Conservation (phyloP, 176 grass and related monocot species). For the Pharus latifolius region DNA sequence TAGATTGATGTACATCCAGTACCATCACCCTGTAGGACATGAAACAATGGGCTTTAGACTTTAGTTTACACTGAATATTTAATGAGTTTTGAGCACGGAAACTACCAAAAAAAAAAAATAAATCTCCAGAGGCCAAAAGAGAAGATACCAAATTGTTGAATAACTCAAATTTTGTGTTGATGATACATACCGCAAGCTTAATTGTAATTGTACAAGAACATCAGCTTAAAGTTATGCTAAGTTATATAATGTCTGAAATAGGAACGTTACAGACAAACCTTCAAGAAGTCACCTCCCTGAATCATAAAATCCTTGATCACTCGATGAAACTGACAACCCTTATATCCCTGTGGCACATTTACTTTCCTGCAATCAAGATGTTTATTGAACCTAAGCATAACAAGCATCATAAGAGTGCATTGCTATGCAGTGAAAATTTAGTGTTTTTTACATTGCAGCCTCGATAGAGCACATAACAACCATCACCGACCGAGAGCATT, state of each 20-base stretch:
- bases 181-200: not conserved
- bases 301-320: conserved; percentile 99
- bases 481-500: not conserved
- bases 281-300: conserved; percentile 94
- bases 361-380: conserved; percentile 52
- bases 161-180: not conserved
- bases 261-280: conserved; percentile 40
- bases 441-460: not conserved
- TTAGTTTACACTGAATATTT: not conserved
- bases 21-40: conserved; percentile 63
- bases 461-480: not conserved
- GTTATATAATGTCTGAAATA: not conserved
- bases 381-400: not conserved
- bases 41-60: not conserved
- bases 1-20: conserved; percentile 84
- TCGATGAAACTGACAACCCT: conserved; percentile 87
- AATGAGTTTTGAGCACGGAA: not conserved
- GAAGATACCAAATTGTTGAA: not conserved
- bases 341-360: conserved; percentile 59
- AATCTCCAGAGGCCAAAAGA: not conserved
- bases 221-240: not conserved
- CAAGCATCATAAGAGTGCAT: not conserved
- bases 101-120: not conserved
- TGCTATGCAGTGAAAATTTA: not conserved
- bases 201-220: not conserved